A percentile compares a stretch with the other conserved stretches of the same genome.
Conservation (phyloP, 495 filamentous ascomycete species). For the Cercophora scortea region DNA sequence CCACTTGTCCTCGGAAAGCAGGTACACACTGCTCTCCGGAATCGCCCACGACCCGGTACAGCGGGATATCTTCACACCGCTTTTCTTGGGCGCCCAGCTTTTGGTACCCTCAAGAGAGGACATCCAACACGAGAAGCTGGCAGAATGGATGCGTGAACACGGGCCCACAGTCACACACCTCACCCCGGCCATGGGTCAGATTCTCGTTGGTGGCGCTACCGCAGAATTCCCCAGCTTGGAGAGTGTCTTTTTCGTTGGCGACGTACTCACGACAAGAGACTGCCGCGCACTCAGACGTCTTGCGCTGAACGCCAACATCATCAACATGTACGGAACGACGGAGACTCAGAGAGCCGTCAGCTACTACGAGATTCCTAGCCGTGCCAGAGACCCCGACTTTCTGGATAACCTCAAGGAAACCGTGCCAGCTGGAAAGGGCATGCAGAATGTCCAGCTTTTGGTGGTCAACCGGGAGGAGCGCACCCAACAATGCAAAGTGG, state of each 20-base stretch:
- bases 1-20: conserved; percentile 60
- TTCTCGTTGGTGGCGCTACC: conserved; percentile 78
- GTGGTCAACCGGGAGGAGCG: conserved; percentile 77
- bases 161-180: conserved; percentile 80
- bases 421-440: conserved; percentile 81
- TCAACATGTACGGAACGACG: conserved; percentile 90
- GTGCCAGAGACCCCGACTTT: conserved; percentile 55
- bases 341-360: conserved; percentile 84
- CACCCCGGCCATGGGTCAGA: conserved; percentile 95
- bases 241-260: conserved; percentile 88
- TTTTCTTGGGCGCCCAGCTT: conserved; percentile 79
- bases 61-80: conserved; percentile 86
- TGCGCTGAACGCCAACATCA: conserved; percentile 70
- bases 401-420: conserved; percentile 68
- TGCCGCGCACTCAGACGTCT: conserved; percentile 71
- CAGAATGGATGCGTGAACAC: conserved; percentile 83
- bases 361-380: conserved; percentile 77
- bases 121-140: conserved; percentile 81
- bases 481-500: conserved; percentile 65
- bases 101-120: conserved; percentile 76
- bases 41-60: conserved; percentile 90
- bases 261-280: conserved; percentile 80
- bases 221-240: conserved; percentile 70
- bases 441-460: conserved; percentile 87
- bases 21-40: conserved; percentile 78